These are phyloP conservation scores for Saccharomyces hybrid DNA, from an alignment of 1,139 yeast genomes.

Conservation along the genomic window DNA sequence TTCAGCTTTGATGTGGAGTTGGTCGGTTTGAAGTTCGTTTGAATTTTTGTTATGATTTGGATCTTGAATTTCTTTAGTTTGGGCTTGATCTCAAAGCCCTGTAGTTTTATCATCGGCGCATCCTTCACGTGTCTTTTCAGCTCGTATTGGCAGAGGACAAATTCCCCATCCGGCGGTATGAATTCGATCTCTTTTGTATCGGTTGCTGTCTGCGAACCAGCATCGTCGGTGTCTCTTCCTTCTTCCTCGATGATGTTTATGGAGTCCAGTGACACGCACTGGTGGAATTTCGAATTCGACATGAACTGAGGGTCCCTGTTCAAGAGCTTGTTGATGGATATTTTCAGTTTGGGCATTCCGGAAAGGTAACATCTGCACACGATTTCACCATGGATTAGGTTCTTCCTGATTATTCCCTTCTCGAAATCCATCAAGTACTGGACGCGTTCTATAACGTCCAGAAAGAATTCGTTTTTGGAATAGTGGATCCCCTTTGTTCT, in stretches of 20 bases:
- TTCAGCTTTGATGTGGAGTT: conserved; percentile 53
- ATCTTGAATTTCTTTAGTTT: conserved; percentile 24
- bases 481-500: conserved; percentile 75
- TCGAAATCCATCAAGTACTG: conserved; percentile 56
- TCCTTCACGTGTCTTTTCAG: conserved; percentile 35
- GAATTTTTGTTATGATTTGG: conserved; percentile 31
- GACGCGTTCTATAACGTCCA: conserved; percentile 62
- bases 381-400: conserved; percentile 58
- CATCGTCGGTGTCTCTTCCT: neutral
- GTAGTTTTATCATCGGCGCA: conserved; percentile 33
- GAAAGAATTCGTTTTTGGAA: conserved; percentile 69
- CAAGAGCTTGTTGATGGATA: conserved; percentile 55
- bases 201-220: neutral
- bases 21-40: conserved; percentile 59
- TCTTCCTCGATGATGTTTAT: conserved; percentile 32
- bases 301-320: conserved; percentile 41
- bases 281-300: conserved; percentile 59
- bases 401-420: conserved; percentile 49
- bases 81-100: conserved; percentile 22
- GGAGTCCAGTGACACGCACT: conserved; percentile 64
- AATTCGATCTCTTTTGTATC: conserved; percentile 53
- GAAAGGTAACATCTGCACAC: conserved; percentile 60
- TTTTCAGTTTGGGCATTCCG: conserved; percentile 68
- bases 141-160: conserved; percentile 48
- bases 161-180: conserved; percentile 75